Conservation (phyloP, 139 green algal species). For the Mesostigma viride region DNA sequence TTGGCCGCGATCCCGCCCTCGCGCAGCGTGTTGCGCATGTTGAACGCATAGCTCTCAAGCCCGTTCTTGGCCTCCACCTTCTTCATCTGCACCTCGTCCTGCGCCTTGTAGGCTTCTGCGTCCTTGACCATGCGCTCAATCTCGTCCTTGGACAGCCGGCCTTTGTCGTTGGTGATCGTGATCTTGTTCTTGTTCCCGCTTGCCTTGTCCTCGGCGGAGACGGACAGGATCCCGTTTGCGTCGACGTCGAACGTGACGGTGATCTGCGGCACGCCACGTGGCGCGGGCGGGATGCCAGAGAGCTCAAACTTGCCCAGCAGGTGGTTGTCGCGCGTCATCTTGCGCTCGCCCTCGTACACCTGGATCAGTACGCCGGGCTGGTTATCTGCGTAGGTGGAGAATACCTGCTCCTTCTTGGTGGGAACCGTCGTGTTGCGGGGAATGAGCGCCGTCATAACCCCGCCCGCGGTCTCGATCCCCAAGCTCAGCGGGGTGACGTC, state of each 20-base stretch:
- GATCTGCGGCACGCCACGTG: constrained; percentile 94
- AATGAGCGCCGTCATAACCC: constrained; percentile 89
- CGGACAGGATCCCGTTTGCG: constrained; percentile 97
- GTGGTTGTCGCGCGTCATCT: constrained; percentile 89
- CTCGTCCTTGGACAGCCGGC: constrained; percentile 90
- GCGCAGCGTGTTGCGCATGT: constrained; percentile 86
- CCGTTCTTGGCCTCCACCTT: constrained; percentile 86
- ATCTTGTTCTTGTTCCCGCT: constrained; percentile 95
- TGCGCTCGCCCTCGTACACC: constrained; percentile 85
- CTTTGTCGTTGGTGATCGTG: constrained; percentile 99
- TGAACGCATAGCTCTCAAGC: constrained; percentile 79
- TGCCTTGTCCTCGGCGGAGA: constrained; percentile 93
- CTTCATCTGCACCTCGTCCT: constrained; percentile 87
- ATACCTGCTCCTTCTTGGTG: constrained; percentile 99
- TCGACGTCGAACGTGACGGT: constrained; percentile 96
- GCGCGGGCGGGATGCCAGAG: constrained; percentile 87
- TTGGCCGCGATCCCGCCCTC: constrained; percentile 72
- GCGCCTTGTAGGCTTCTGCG: constrained; percentile 95
- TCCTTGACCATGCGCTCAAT: constrained; percentile 96
- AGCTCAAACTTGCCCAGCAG: constrained; percentile 98
- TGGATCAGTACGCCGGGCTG: constrained; percentile 95
- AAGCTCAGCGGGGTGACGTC: constrained; percentile 91
- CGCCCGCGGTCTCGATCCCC: constrained; percentile 89
- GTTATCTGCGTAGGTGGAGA: constrained; percentile 98
- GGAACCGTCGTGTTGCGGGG: constrained; percentile 94